Evolutionary conservation across 805 yeast genomes (phyloP).

Genomic region (Clavispora santaluciae): DNA sequence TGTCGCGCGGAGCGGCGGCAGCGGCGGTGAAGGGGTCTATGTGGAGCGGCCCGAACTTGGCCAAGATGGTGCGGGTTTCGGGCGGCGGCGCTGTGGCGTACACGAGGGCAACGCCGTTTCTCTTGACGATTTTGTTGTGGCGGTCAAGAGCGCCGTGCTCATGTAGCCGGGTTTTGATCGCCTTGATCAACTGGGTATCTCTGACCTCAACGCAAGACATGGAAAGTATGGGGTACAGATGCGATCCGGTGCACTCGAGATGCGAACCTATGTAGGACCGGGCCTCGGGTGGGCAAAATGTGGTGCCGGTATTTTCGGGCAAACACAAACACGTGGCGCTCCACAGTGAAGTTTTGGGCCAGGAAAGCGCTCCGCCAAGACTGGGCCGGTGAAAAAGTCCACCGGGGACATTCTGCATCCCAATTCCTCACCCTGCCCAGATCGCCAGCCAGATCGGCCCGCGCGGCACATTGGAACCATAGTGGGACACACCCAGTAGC

Average conservation of each 20-base stretch:
- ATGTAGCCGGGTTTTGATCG: slow-evolving; percentile 7
- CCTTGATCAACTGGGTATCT: slow-evolving; percentile 8
- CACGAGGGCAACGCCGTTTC: slow-evolving; percentile 2
- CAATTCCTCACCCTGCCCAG: too few relatives aligned
- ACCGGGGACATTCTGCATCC: too few relatives aligned
- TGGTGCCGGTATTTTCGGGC: too few relatives aligned
- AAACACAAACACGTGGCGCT: too few relatives aligned
- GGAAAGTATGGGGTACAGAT: not conserved
- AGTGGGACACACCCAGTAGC: too few relatives aligned
- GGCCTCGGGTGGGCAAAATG: too few relatives aligned
- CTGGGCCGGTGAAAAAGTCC: too few relatives aligned
- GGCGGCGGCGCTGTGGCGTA: slow-evolving; percentile 1
- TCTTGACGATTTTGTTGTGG: slow-evolving; percentile 5
- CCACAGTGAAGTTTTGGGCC: too few relatives aligned
- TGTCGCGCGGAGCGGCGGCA: not conserved
- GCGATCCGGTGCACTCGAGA: too few relatives aligned
- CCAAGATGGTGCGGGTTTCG: not conserved
- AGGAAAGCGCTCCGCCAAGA: too few relatives aligned
- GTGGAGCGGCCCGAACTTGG: not conserved
- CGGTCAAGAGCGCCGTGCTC: slow-evolving; percentile 4
- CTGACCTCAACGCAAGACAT: slow-evolving; percentile 4
- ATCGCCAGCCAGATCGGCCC: too few relatives aligned
- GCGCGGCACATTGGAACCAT: too few relatives aligned
- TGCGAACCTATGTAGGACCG: not conserved
- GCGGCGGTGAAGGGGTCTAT: not conserved